phyloP scores from a whole-genome alignment of 2,329 filamentous ascomycete genomes.

The Neonectria coccinea region DNA sequence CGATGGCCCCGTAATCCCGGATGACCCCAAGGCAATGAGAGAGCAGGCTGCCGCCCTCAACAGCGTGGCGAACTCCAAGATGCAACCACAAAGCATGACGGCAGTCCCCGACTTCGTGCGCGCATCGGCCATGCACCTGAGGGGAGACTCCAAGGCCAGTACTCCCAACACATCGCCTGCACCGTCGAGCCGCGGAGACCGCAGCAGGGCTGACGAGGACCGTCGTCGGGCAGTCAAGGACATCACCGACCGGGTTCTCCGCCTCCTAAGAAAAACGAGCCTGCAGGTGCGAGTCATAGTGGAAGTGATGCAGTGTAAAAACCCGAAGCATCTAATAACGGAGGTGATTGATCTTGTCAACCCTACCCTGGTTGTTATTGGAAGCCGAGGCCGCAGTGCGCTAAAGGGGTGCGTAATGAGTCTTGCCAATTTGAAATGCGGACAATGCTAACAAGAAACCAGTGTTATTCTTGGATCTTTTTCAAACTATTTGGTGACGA shows the following conservation, averaged over 20 bases:
- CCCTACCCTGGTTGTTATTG: conserved; percentile 92
- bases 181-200: conserved; percentile 61
- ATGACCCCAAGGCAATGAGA: conserved; percentile 79
- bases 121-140: conserved; percentile 43
- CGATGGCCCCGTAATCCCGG: conserved; percentile 69
- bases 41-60: conserved; percentile 81
- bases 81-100: conserved; percentile 46
- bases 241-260: conserved; percentile 87
- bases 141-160: conserved; percentile 47
- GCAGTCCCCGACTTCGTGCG: conserved; percentile 51
- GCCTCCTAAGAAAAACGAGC: conserved; percentile 87
- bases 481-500: conserved; percentile 96
- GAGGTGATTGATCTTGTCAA: conserved; percentile 96
- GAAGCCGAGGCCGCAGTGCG: conserved; percentile 89
- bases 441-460: conserved; percentile 48
- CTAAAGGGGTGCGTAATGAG: conserved; percentile 84
- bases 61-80: conserved; percentile 64
- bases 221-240: conserved; percentile 83
- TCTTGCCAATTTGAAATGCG: background rate
- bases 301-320: conserved; percentile 98
- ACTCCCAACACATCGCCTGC: conserved; percentile 60
- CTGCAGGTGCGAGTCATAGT: conserved; percentile 94
- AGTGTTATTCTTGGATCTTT: conserved; percentile 96
- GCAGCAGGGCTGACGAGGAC: conserved; percentile 78
- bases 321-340: conserved; percentile 93